Evolutionary conservation across 345 rosid genomes (phyloP).

Genomic region (Hibiscus mutabilis): DNA sequence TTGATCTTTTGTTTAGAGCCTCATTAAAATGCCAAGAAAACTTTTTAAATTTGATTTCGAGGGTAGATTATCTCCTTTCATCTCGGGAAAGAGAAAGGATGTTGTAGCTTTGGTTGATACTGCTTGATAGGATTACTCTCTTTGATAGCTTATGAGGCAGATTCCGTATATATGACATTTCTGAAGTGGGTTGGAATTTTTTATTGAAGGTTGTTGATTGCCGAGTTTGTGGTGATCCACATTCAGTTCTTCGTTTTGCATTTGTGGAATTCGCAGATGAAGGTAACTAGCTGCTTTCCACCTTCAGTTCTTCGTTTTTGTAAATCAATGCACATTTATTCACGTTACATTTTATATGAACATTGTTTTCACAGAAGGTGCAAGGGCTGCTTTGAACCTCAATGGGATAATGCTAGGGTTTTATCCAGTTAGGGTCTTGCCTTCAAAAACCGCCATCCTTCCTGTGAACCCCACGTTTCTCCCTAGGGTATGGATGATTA

Average conservation of each 20-base stretch:
- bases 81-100: background rate
- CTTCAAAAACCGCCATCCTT: conserved; percentile 88
- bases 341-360: conserved; percentile 8
- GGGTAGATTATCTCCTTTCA: background rate
- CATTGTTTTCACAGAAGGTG: conserved; percentile 50
- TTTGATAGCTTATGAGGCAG: background rate
- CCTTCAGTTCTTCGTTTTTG: no score
- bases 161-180: background rate
- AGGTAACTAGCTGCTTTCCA: conserved; percentile 48
- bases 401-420: conserved; percentile 82
- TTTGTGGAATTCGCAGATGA: conserved; percentile 86
- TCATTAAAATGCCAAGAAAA: background rate
- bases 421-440: conserved; percentile 83
- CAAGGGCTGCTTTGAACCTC: conserved; percentile 67
- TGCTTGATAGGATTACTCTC: background rate
- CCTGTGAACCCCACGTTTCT: conserved; percentile 92
- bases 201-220: conserved; percentile 81
- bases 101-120: background rate
- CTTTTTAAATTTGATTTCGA: background rate
- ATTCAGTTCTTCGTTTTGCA: conserved; percentile 92
- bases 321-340: background rate
- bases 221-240: conserved; percentile 91
- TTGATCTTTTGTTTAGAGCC: background rate
- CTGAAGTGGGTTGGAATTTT: conserved; percentile 15
- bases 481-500: conserved; percentile 57